Conservation (phyloP, 2,329 filamentous ascomycete species). For the Exophiala aquamarina region DNA sequence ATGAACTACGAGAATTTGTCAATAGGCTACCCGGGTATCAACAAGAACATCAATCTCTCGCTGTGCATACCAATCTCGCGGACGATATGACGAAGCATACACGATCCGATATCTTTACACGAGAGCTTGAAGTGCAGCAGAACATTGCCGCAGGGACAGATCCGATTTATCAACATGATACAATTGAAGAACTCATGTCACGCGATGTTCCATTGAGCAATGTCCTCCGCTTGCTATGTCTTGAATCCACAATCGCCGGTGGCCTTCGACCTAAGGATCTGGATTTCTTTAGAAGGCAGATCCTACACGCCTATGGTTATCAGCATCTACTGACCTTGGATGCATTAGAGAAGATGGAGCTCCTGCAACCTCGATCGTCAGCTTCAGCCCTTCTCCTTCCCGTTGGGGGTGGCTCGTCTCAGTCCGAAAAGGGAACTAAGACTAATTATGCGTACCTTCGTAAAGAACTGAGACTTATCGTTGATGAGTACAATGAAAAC, state of each 20-base stretch:
- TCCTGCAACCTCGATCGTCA: slow-evolving; percentile 76
- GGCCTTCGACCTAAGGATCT: slow-evolving; percentile 86
- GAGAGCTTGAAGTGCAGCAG: slow-evolving; percentile 88
- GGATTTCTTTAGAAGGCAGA: slow-evolving; percentile 81
- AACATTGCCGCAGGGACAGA: slow-evolving; percentile 90
- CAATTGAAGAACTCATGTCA: slow-evolving; percentile 91
- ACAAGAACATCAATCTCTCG: slow-evolving; percentile 88
- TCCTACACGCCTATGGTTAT: slow-evolving; percentile 91
- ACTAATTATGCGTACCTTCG: slow-evolving; percentile 90
- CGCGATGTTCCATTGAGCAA: slow-evolving; percentile 78
- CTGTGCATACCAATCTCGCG: slow-evolving; percentile 84
- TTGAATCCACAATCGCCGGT: slow-evolving; percentile 87
- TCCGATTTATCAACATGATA: slow-evolving; percentile 82
- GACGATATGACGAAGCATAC: slow-evolving; percentile 96
- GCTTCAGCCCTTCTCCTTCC: slow-evolving; percentile 80
- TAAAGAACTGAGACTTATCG: slow-evolving; percentile 82
- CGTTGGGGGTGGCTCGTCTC: slow-evolving; percentile 60
- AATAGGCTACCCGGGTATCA: slow-evolving; percentile 88
- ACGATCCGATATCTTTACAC: slow-evolving; percentile 82
- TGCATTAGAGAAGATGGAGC: slow-evolving; percentile 82
- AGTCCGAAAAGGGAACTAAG: slow-evolving; percentile 56
- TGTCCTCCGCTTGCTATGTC: slow-evolving; percentile 79
- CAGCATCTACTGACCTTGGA: slow-evolving; percentile 90
- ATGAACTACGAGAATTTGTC: slow-evolving; percentile 94
- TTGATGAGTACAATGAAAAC: slow-evolving; percentile 94